Evolutionary conservation across 495 filamentous ascomycete genomes (phyloP), one percentile per base, ranked within the genome.

Genomic region (Neurospora sp.): DNA sequence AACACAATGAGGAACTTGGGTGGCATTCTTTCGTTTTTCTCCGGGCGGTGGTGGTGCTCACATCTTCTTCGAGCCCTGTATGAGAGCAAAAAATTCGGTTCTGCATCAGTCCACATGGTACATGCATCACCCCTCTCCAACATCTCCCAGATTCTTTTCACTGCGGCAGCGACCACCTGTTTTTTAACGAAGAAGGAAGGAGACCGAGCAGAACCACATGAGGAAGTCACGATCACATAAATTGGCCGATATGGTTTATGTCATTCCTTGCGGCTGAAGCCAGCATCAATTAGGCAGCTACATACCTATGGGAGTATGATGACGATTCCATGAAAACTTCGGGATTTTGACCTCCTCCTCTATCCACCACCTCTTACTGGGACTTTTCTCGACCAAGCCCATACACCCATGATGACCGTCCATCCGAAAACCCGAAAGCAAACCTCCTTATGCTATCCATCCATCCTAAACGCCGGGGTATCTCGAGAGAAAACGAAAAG

Each of bases 41-140:
- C 9, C 49, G 2, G 20, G 46, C n/a, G 10, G n/a, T 54, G 20
- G 2, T 23, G 46, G n/a, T 11, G 9, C 1, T 49, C 44, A n/a
- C 0, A 46, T 20, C n/a, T 0, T 20, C 3, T 1, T 8, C 8
- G n/a, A 4, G 8, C 3, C 8, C n/a, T 0, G 6, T 4, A 0
- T 49, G 8, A 49, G 44, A 4, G n/a, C 9, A 10, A 1, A 9
- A 18, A 3, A 49, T 23, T 49, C 1, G n/a, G 1, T 0, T 20
- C 0, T 20, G 9, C n/a, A 23, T 23, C 8, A 49, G 3, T 49
- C 44, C 44, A 4, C 44, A 49, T 49, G 3, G 0, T 20, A 49
- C n/a, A 20, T 23, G 10, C 9, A 23, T 11, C 9, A 2, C 0
- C n/a, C n/a, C n/a, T 9, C 44, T 11, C n/a, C 42, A n/a, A 46